These are phyloP conservation scores for Arctium minus DNA, from an alignment of 129 eudicot species.

Conservation along the genomic window DNA sequence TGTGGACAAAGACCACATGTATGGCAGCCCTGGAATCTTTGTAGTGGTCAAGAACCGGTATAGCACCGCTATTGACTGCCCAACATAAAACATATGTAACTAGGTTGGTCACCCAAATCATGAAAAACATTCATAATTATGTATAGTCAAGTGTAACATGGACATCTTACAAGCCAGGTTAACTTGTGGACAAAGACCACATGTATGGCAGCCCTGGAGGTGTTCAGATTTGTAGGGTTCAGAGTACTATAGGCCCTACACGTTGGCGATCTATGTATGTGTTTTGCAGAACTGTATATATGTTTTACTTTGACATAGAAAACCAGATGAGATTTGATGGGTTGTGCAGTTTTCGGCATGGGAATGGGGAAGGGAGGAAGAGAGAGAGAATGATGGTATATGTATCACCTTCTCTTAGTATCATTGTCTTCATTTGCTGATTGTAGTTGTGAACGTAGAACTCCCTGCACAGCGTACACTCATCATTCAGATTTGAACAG, in stretches of 20 bases:
- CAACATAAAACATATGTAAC: not conserved
- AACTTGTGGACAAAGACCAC: not conserved
- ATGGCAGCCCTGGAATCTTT: not conserved
- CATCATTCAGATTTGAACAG: constrained; percentile 7
- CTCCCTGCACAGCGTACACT: constrained; percentile 54
- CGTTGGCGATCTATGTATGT: not conserved
- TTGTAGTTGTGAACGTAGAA: constrained; percentile 70
- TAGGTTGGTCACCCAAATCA: not conserved
- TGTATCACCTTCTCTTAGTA: constrained; percentile 58
- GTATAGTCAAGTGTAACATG: not conserved
- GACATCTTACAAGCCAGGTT: not conserved
- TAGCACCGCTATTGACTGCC: not conserved
- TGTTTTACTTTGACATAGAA: not conserved
- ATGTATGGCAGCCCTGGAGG: not conserved
- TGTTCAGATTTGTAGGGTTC: not conserved
- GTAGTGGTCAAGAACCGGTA: not conserved
- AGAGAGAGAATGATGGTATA: constrained; percentile 10
- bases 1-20: not conserved
- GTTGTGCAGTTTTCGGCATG: not conserved
- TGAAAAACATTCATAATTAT: not conserved
- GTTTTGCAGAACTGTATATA: not conserved
- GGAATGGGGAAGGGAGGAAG: not conserved
- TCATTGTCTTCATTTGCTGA: constrained; percentile 80
- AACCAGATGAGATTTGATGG: not conserved
- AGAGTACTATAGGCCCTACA: not conserved